Evolutionary conservation across 129 eudicot species (phyloP), one percentile per base, ranked within the genome.

Genomic region (Mikania micrantha): DNA sequence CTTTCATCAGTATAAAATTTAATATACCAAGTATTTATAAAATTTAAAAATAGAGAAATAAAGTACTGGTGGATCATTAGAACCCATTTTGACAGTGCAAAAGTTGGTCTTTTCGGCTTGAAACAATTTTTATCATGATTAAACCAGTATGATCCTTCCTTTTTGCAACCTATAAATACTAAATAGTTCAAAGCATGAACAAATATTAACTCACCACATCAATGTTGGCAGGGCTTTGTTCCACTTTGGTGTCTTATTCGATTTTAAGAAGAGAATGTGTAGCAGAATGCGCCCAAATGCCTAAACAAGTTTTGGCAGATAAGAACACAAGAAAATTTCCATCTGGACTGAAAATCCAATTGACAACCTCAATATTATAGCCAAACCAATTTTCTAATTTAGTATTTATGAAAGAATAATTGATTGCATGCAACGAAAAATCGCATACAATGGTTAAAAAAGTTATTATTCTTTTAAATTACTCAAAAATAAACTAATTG

Each of bases 241-340:
- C 87, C 60, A 83, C 83, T 16, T 80, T 85, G 42, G 65, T 59
- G 35, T 90, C 79, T 96, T 96, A 93, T 49, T 84, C 95, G 44
- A 87, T 80, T 81, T 81, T 86, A 64, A 89, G 96, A 77, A 93
- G 95, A 42, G 99, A 89, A 58, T 89, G 76, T 66, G 96, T 89
- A 42, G 96, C 96, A 10, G 71, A 79, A 80, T 93, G 99, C 50
- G 95, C 98, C 63, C 99, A 86, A 11, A 96, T 74, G 61, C 89
- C 96, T 28, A 89, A 79, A 64, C 90, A 77, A 49, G 75, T 77
- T 83, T 85, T 86, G 27, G 99, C 90, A 74, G 99, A 93, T 20
- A 93, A 65, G 74, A 93, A 93, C 17, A 89, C 88, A 42, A 93
- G 99, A 77, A 64, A 74, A 68, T 77, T 84, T 40, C 99, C 96